A percentile compares a stretch with the other conserved stretches of the same genome.
phyloP scores from a whole-genome alignment of 441 rosid genomes.

The Theobroma grandiflorum region DNA sequence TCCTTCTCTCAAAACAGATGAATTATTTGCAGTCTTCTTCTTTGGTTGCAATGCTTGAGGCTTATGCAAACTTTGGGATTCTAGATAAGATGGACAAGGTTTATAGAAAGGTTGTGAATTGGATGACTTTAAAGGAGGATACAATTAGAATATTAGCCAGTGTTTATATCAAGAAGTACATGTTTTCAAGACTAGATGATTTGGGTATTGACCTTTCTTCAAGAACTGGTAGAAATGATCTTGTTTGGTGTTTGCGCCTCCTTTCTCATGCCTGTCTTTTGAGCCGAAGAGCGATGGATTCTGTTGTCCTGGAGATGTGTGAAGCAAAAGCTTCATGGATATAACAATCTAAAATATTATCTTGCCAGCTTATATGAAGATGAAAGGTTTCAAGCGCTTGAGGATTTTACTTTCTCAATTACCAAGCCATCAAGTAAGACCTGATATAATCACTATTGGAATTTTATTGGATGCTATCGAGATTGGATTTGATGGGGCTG shows the following conservation, averaged over 20 bases:
- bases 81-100: conserved; percentile 71
- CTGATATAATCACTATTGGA: conserved; percentile 75
- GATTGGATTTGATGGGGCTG: conserved; percentile 52
- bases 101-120: conserved; percentile 44
- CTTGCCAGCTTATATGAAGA: conserved; percentile 64
- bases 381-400: conserved; percentile 57
- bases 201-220: conserved; percentile 57
- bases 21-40: conserved; percentile 53
- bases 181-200: conserved; percentile 77
- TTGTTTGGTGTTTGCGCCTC: conserved; percentile 72
- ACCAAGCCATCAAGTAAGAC: conserved; percentile 44
- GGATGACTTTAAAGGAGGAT: conserved; percentile 50
- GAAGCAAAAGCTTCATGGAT: conserved; percentile 59
- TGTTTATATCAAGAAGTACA: conserved; percentile 60
- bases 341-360: conserved; percentile 53
- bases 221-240: conserved; percentile 50
- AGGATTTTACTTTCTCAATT: conserved; percentile 43
- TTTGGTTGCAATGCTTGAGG: conserved; percentile 65
- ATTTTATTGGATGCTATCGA: conserved; percentile 55
- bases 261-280: conserved; percentile 66
- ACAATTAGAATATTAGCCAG: conserved; percentile 63
- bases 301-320: conserved; percentile 54
- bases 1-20: conserved; percentile 58
- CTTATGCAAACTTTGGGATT: conserved; percentile 64
- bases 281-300: conserved; percentile 70